Percentiles rank a stretch among this genome's conserved stretches.
These are phyloP conservation scores for Ophiognomonia clavigignenti-juglandacearum DNA, from an alignment of 2,329 filamentous ascomycete genomes.

Conservation along the genomic window DNA sequence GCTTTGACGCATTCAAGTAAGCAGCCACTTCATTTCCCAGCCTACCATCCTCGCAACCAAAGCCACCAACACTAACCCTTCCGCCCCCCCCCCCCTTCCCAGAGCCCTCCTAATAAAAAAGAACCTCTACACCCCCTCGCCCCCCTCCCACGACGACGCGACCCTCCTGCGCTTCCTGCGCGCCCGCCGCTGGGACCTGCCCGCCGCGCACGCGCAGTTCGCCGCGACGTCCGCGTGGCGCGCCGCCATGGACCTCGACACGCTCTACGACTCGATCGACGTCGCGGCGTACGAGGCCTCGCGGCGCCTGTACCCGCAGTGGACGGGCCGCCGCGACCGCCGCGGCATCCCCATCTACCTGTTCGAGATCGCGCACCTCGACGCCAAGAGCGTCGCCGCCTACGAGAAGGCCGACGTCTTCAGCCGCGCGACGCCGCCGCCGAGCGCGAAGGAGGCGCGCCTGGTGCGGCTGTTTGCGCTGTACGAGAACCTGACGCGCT, in stretches of 20 bases:
- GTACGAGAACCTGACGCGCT: slow-evolving; percentile 88
- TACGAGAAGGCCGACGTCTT: slow-evolving; percentile 68
- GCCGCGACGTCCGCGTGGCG: slow-evolving; percentile 86
- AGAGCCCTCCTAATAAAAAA: slow-evolving; percentile 54
- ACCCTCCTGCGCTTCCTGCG: slow-evolving; percentile 78
- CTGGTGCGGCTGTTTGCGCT: slow-evolving; percentile 84
- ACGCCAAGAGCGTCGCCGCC: slow-evolving; percentile 72
- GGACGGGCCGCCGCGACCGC: slow-evolving; percentile 85
- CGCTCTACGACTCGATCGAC: slow-evolving; percentile 83
- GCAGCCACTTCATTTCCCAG: no score
- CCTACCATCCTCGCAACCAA: no score
- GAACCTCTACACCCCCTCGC: slow-evolving; percentile 55
- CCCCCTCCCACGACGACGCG: slow-evolving; percentile 66
- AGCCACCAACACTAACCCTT: no score
- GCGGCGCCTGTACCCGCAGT: slow-evolving; percentile 82
- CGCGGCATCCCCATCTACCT: slow-evolving; percentile 85
- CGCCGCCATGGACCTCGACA: slow-evolving; percentile 69
- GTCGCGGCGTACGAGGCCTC: slow-evolving; percentile 78
- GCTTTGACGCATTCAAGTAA: slow-evolving; percentile 66
- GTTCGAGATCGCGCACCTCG: slow-evolving; percentile 79
- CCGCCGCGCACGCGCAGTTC: slow-evolving; percentile 79
- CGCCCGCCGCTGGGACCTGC: slow-evolving; percentile 73
- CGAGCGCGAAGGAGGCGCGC: slow-evolving; percentile 65
- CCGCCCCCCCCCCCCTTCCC: no score
- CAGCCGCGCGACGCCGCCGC: slow-evolving; percentile 48